Evolutionary conservation across 257 asterid genomes (phyloP), one percentile per base, ranked within the genome.

Genomic region (Craterostigma plantagineum): DNA sequence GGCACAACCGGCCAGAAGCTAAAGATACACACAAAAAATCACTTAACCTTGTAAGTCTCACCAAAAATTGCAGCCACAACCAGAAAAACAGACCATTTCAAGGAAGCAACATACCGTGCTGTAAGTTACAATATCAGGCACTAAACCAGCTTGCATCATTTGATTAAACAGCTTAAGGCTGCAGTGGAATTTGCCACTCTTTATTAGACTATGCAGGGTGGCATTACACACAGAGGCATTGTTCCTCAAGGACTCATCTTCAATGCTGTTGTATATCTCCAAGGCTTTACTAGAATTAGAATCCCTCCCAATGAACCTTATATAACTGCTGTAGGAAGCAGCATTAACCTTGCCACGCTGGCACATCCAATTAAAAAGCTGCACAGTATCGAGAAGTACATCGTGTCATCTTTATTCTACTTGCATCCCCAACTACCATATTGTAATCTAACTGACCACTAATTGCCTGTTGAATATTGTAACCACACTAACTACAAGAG

Each of bases 281-380:
- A 82, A 37, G 48, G 76, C 95, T 65, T 72, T 75, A 18, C 45
- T 48, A 34, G 78, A 68, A 64, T 65, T 63, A 41, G 74, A 77
- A 73, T 58, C 67, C 60, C 54, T 79, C 51, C 97, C 91, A 61
- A 63, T 50, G 42, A 78, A 72, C 69, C 76, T 87, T 59, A 87
- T 65, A 52, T 73, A 87, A 61, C 92, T 67, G 61, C 98, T 82
- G 72, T 82, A 87, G 34, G 98, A 76, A 50, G 95, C 90, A 62
- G 52, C 34, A 72, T 79, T 87, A 38, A 69, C 73, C 68, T 76
- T 87, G 42, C 71, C 85, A 51, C 69, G 76, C 55, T 68, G 70
- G 62, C 59, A 67, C 98, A 87, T 87, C 98, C 98, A 87, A 54
- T 76, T 70, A 74, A 87, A 87, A 38, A 76, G 79, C 98, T 85